phyloP scores from a whole-genome alignment of 202 grass and related monocot species.

The Hordeum pubiflorum region DNA sequence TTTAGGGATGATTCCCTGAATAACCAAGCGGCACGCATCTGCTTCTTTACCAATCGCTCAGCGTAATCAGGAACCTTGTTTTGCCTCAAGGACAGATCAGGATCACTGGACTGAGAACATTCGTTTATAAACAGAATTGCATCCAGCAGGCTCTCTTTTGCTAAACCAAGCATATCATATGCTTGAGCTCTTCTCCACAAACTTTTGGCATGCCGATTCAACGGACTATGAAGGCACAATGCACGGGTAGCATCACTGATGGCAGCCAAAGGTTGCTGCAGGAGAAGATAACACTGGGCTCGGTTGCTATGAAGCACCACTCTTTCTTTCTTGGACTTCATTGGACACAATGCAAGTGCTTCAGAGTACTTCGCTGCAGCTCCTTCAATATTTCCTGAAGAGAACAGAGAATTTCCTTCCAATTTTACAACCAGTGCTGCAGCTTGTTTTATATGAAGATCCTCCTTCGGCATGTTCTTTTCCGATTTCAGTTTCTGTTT shows the following conservation, averaged over 20 bases:
- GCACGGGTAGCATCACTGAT: constrained; percentile 88
- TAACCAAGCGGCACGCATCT: constrained; percentile 93
- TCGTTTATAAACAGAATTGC: constrained; percentile 97
- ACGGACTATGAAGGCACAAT: constrained; percentile 82
- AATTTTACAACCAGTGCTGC: constrained; percentile 96
- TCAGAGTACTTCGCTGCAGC: constrained; percentile 90
- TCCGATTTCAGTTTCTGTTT: constrained; percentile 78
- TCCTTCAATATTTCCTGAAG: constrained; percentile 85
- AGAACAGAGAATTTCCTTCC: constrained; percentile 97
- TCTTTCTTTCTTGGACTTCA: constrained; percentile 98
- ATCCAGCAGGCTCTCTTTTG: constrained; percentile 95
- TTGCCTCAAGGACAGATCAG: constrained; percentile 77
- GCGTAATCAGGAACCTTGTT: constrained; percentile 99
- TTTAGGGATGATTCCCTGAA: constrained; percentile 90
- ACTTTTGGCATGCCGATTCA: constrained; percentile 89
- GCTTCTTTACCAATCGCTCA: constrained; percentile 91
- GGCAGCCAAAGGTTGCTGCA: constrained; percentile 84
- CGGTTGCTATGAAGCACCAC: constrained; percentile 94
- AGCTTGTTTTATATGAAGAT: constrained; percentile 97
- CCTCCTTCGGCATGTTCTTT: constrained; percentile 91
- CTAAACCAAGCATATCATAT: constrained; percentile 97
- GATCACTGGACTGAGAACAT: constrained; percentile 84
- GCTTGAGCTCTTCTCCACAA: constrained; percentile 98
- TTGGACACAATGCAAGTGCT: constrained; percentile 88
- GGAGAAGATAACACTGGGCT: constrained; percentile 91